Conservation (phyloP, 192 early-diverging fungal species). For the Coemansia sp. region DNA sequence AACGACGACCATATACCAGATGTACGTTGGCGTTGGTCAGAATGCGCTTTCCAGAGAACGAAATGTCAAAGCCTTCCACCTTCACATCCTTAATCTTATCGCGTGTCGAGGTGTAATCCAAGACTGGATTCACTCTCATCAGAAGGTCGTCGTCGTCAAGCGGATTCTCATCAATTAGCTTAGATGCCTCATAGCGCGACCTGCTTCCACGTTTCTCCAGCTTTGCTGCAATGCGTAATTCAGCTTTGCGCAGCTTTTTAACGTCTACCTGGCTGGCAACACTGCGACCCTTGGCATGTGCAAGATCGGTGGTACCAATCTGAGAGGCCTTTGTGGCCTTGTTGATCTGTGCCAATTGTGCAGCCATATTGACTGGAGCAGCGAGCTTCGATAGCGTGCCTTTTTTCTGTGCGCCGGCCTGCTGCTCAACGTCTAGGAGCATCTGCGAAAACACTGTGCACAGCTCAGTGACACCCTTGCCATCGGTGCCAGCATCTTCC, state of each 20-base stretch:
- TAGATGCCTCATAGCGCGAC: slow-evolving; percentile 73
- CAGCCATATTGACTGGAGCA: slow-evolving; percentile 63
- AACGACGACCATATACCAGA: slow-evolving; percentile 85
- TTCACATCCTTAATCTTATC: slow-evolving; percentile 94
- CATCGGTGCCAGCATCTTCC: slow-evolving; percentile 65
- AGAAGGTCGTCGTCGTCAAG: slow-evolving; percentile 68
- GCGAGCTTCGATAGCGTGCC: slow-evolving; percentile 50
- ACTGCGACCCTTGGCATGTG: slow-evolving; percentile 64
- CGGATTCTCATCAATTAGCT: slow-evolving; percentile 64
- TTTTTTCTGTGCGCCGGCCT: slow-evolving; percentile 41
- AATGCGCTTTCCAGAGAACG: slow-evolving; percentile 91
- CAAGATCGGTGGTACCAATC: slow-evolving; percentile 60
- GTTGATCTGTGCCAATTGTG: slow-evolving; percentile 67
- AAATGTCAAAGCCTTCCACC: slow-evolving; percentile 95
- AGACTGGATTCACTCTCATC: slow-evolving; percentile 88
- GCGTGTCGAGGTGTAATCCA: slow-evolving; percentile 75
- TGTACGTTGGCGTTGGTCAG: slow-evolving; percentile 81
- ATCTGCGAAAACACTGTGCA: slow-evolving; percentile 69
- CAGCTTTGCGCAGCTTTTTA: slow-evolving; percentile 86
- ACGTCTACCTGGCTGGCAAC: slow-evolving; percentile 73
- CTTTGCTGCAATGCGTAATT: slow-evolving; percentile 89
- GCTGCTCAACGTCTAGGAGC: slow-evolving; percentile 49
- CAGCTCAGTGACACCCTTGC: slow-evolving; percentile 61
- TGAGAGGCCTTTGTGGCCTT: slow-evolving; percentile 57
- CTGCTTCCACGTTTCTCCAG: slow-evolving; percentile 74